Base-by-base conservation (phyloP, 176 grass and related monocot species). In the Otatea glauca region DNA sequence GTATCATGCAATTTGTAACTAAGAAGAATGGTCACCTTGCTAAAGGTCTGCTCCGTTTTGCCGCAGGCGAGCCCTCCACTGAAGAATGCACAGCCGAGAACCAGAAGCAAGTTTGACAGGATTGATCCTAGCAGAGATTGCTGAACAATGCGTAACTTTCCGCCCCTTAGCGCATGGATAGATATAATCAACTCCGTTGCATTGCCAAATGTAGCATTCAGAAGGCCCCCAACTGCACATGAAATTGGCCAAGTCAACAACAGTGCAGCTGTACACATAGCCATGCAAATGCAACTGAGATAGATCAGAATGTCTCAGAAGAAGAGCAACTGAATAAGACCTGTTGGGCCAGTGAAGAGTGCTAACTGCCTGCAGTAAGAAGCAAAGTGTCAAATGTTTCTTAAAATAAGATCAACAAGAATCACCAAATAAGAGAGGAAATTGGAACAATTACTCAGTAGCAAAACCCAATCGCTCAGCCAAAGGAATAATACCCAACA, bases 121-220 rank as follows among this genome's bases (percentile, higher is more conserved):
- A 97, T 93, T 34, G 89, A 97, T 79, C 94, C 94, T 5, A 97
- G 74, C 7, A 97, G 81, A 76, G 87, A 92, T 55, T 97, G 91
- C 58, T 97, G 94, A 29, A 97, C 91, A 18, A 97, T 89, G 9
- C 87, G 38, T 78, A 91, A 53, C 56, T 91, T 91, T 44, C 91
- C 89, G 27, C 81, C 85, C 69, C 87, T 81, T 27, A 97, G 78
- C 1, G 91, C 89, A 50, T 91, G 87, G 39, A 97, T 86, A 18
- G 94, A 97, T 93, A 93, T 97, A 73, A 97, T 91, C 77, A 97
- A 73, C 79, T 96, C 91, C 0, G 93, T 96, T 24, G 91, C 93
- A 76, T 96, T 96, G 29, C 91, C 91, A 83, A 96, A 96, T 38
- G 91, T 91, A 82, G 91, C 88, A 83, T 96, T 93, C 47, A 91